Evolutionary conservation across 2,329 filamentous ascomycete genomes (phyloP).

Genomic region (Neopestalotiopsis clavispora): DNA sequence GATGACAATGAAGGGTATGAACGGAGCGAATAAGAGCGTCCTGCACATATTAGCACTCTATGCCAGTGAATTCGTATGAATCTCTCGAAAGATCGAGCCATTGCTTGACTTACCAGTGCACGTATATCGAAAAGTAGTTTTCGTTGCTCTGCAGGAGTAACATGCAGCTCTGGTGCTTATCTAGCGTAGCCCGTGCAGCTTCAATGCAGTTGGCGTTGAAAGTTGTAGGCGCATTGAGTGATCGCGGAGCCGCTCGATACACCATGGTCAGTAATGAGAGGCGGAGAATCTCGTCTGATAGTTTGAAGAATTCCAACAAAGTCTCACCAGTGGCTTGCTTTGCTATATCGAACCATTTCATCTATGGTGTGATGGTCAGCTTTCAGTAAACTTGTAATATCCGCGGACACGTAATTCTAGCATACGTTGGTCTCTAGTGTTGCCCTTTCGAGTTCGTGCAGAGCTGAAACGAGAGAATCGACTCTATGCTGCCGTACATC

Average conservation of each 20-base stretch:
- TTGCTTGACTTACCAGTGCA: conserved; percentile 51
- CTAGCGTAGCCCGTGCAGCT: conserved; percentile 53
- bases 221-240: conserved; percentile 44
- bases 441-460: not conserved
- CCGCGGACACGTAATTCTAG: not conserved
- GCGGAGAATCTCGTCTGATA: conserved; percentile 50
- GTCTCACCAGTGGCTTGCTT: not conserved
- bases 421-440: not conserved
- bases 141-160: conserved; percentile 44
- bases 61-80: not conserved
- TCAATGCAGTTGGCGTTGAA: conserved; percentile 56
- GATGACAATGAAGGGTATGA: conserved; percentile 63
- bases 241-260: conserved; percentile 56
- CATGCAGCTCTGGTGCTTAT: conserved; percentile 50
- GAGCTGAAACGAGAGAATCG: not conserved
- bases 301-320: conserved; percentile 30
- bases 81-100: not conserved
- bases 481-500: not conserved
- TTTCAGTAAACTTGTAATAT: not conserved
- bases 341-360: not conserved
- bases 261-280: conserved; percentile 55
- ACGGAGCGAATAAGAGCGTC: conserved; percentile 61
- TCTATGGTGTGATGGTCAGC: not conserved
- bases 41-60: conserved; percentile 33
- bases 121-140: conserved; percentile 50